Conservation (phyloP, 495 filamentous ascomycete species). For the Penicillium flavigenum region DNA sequence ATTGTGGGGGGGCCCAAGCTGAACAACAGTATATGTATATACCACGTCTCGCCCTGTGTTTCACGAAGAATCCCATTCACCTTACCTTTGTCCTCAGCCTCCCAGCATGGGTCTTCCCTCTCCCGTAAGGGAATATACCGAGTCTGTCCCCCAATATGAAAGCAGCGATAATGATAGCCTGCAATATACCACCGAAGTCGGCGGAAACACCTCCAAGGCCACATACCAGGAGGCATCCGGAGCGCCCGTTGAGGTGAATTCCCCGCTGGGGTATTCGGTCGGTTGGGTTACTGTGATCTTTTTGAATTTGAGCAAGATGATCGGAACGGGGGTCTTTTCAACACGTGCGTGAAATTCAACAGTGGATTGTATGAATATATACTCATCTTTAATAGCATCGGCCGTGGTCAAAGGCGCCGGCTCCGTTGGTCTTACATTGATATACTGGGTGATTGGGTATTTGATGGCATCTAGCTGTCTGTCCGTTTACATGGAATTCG, state of each 20-base stretch:
- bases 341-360: constrained; percentile 47
- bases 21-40: neutral
- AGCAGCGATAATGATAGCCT: constrained; percentile 40
- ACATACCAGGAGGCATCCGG: constrained; percentile 64
- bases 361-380: neutral
- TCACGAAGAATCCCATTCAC: neutral
- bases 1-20: neutral
- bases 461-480: constrained; percentile 51
- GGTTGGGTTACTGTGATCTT: constrained; percentile 56
- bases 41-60: neutral
- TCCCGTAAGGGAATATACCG: neutral
- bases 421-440: constrained; percentile 57
- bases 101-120: neutral
- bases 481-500: constrained; percentile 58
- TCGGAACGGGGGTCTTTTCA: constrained; percentile 65
- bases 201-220: constrained; percentile 53
- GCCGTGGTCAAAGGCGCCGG: constrained; percentile 56
- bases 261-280: constrained; percentile 61
- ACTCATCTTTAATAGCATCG: neutral
- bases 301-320: constrained; percentile 64
- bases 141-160: neutral
- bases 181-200: constrained; percentile 52
- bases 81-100: neutral
- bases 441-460: constrained; percentile 63
- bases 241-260: constrained; percentile 59